Conservation (phyloP, 768 basidiomycete genomes). For the Phylloporus rhodoxanthus region DNA sequence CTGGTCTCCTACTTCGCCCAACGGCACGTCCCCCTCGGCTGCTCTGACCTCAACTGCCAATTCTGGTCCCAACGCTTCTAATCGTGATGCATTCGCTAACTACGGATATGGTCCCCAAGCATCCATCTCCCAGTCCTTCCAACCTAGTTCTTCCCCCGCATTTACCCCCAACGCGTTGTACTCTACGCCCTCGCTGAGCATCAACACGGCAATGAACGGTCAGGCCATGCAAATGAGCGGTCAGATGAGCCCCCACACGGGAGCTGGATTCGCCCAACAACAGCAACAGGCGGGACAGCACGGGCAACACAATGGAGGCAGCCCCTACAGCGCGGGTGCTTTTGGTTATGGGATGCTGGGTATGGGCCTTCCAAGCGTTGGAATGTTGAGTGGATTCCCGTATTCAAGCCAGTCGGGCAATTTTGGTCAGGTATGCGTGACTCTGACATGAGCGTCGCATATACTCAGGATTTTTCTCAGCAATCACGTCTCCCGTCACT, state of each 20-base stretch:
- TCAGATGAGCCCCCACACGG: conserved; percentile 67
- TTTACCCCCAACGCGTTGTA: conserved; percentile 61
- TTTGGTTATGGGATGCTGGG: conserved; percentile 72
- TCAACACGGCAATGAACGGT: conserved; percentile 53
- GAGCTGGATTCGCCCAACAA: conserved; percentile 47
- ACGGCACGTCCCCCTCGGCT: conserved; percentile 30
- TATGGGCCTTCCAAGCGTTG: conserved; percentile 73
- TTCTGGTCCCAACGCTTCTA: conserved; percentile 34
- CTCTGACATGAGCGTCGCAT: neutral
- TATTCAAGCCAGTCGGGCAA: conserved; percentile 67
- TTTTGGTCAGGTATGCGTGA: conserved; percentile 52
- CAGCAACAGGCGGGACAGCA: conserved; percentile 33
- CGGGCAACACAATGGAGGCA: conserved; percentile 42
- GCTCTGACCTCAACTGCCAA: conserved; percentile 35
- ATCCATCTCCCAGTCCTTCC: conserved; percentile 52
- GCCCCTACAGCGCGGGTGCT: conserved; percentile 45
- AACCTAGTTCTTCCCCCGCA: conserved; percentile 38
- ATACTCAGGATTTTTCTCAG: conserved; percentile 39
- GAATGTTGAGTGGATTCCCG: conserved; percentile 66
- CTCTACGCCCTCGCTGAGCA: conserved; percentile 62
- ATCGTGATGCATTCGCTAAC: conserved; percentile 74
- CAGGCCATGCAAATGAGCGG: conserved; percentile 41
- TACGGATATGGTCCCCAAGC: conserved; percentile 82
- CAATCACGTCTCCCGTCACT: conserved; percentile 54
- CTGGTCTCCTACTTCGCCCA: conserved; percentile 68